Base-by-base conservation (phyloP, 768 basidiomycete genomes). In the Suillus fuscotomentosus region DNA sequence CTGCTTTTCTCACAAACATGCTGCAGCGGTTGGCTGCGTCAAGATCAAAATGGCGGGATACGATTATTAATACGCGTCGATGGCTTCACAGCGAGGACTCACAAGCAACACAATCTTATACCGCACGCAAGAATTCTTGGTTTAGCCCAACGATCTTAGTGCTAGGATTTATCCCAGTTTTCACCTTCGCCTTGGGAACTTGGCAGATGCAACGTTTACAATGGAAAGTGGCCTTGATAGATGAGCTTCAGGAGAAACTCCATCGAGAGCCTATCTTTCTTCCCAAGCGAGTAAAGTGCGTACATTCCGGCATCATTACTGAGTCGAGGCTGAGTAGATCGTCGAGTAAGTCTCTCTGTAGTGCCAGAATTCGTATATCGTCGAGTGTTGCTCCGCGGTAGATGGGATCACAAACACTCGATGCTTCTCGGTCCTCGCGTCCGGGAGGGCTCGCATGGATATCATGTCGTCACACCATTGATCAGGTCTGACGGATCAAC, bases 171-270 rank as follows among this genome's bases (percentile, higher is more conserved):
- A 91, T 97, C 62, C 97, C 97, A 1, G 79, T 98, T 65, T 88
- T 97, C 72, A 94, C 95, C 0, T 94, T 95, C 68, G 90, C 84
- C 17, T 80, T 99, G 66, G 97, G 97, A 20, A 86, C 87, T 22
- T 99, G 97, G 97, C 97, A 99, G 77, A 80, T 99, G 39, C 86
- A 93, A 70, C 87, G 97, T 56, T 84, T 99, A 38, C 86, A 92
- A 74, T 99, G 97, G 97, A 99, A 99, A 77, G 81, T 97, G 53
- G 86, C 87, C 60, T 82, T 99, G 60, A 98, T 99, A 66, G 93
- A 97, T 68, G 93, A 98, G 71, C 82, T 99, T 42, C 91, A 97
- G 73, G 88, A 92, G 76, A 97, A 97, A 77, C 78, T 99, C 42
- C 84, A 90, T 66, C 82, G 90, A 17, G 86, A 85, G 39, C 90